Evolutionary conservation across 345 rosid genomes (phyloP).

Genomic region (Lepidium sativum): DNA sequence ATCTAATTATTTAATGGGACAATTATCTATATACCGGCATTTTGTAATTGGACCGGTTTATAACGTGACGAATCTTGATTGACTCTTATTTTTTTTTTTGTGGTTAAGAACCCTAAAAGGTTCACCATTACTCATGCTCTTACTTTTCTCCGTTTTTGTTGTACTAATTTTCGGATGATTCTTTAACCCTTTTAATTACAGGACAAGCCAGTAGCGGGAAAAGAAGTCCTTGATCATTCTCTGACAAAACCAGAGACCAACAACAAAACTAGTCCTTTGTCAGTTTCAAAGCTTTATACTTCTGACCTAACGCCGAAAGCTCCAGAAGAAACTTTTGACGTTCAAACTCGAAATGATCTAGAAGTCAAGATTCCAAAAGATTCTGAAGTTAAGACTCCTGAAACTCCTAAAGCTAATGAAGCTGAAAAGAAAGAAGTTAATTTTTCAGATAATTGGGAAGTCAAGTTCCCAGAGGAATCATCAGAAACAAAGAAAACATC

Average conservation of each 20-base stretch:
- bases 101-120: too few relatives aligned
- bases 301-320: not conserved
- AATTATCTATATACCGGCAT: not conserved
- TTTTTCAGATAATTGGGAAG: constrained; percentile 20
- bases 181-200: too few relatives aligned
- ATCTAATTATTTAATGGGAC: not conserved
- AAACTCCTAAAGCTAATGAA: not conserved
- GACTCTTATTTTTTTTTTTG: too few relatives aligned
- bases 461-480: constrained; percentile 21
- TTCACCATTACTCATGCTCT: too few relatives aligned
- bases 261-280: not conserved
- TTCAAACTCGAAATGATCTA: constrained; percentile 9
- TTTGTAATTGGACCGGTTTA: not conserved
- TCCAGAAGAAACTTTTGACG: constrained; percentile 12
- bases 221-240: not conserved
- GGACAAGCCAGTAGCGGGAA: not conserved
- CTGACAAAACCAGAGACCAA: not conserved
- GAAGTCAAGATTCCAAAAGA: constrained; percentile 18
- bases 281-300: constrained; percentile 9
- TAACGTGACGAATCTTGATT: too few relatives aligned
- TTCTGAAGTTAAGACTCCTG: constrained; percentile 1
- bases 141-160: not conserved
- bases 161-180: not conserved
- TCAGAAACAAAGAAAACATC: constrained; percentile 5
- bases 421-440: not conserved